phyloP scores from a whole-genome alignment of 441 rosid species.

The Dalechampia spathulata region DNA sequence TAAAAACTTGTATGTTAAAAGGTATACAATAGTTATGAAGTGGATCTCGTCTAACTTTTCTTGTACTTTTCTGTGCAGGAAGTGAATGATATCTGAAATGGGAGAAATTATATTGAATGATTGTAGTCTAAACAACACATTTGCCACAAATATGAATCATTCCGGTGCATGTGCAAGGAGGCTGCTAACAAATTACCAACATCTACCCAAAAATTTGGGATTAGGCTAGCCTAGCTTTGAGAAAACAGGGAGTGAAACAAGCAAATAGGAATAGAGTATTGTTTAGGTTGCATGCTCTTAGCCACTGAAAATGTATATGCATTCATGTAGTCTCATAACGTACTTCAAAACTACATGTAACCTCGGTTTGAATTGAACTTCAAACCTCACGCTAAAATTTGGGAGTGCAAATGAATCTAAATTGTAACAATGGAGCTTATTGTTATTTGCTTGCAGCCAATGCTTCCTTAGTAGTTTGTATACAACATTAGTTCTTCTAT shows the following conservation, averaged over 20 bases:
- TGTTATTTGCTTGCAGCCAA: neutral
- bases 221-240: neutral
- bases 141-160: too few species aligned
- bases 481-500: neutral
- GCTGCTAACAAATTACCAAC: constrained; percentile 3
- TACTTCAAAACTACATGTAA: constrained; percentile 4
- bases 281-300: neutral
- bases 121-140: too few species aligned
- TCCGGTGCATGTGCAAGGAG: too few species aligned
- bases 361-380: neutral
- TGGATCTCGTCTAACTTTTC: too few species aligned
- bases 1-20: too few species aligned
- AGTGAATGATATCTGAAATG: too few species aligned
- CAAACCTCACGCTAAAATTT: neutral
- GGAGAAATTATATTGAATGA: too few species aligned
- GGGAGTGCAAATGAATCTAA: too few species aligned
- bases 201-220: too few species aligned
- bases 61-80: too few species aligned
- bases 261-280: constrained; percentile 1
- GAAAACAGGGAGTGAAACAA: neutral
- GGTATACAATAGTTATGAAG: too few species aligned
- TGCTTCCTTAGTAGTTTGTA: too few species aligned
- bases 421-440: neutral
- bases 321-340: constrained; percentile 5
- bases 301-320: constrained; percentile 16